Percentiles rank a stretch among this genome's conserved stretches.
These are phyloP conservation scores for Fusarium scirpi DNA, from an alignment of 2,329 filamentous ascomycete species.

Conservation along the genomic window DNA sequence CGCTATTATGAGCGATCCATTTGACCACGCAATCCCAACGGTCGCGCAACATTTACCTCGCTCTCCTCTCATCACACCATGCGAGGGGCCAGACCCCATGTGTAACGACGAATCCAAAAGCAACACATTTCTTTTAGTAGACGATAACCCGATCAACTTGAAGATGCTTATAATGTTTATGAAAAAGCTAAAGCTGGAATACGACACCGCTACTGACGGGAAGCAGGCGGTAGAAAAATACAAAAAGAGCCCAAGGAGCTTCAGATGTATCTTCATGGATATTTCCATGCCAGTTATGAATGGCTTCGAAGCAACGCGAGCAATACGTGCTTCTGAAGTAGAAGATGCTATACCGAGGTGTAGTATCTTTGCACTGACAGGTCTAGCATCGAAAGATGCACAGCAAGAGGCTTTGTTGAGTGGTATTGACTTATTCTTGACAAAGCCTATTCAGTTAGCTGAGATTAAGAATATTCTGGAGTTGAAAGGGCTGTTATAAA, in stretches of 20 bases:
- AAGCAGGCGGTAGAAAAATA: neutral
- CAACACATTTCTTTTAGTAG: neutral
- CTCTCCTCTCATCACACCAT: neutral
- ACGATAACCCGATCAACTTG: conserved; percentile 5
- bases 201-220: neutral
- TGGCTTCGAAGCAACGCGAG: conserved; percentile 5
- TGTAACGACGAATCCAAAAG: accelerated
- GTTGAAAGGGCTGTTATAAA: neutral
- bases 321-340: neutral
- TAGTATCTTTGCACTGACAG: conserved; percentile 6
- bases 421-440: conserved; percentile 14
- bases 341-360: neutral
- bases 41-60: neutral
- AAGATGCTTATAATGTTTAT: conserved; percentile 13
- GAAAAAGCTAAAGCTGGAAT: neutral
- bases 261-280: conserved; percentile 8
- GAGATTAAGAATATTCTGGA: conserved; percentile 1
- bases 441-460: neutral
- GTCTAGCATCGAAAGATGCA: neutral
- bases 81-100: neutral
- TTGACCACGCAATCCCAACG: accelerated
- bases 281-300: conserved; percentile 10
- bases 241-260: neutral
- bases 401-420: conserved; percentile 4
- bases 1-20: neutral